A percentile compares a stretch with the other conserved stretches of the same genome.
These are phyloP conservation scores for Aspergillus pseudoviridinutans DNA, from an alignment of 2,329 filamentous ascomycete genomes.

Conservation along the genomic window DNA sequence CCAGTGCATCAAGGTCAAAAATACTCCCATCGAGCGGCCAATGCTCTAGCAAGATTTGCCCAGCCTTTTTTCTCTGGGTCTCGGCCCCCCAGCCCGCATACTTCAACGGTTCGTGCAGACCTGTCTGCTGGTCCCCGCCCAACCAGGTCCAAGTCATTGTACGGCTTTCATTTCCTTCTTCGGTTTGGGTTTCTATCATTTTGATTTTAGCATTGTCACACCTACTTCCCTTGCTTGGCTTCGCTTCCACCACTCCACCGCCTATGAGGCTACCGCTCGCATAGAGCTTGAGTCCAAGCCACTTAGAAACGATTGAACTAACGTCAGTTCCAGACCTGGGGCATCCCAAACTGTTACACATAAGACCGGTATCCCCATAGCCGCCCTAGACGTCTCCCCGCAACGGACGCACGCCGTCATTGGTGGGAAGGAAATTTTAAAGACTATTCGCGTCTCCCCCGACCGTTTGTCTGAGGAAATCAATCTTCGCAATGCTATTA, in stretches of 20 bases:
- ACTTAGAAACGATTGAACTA: not conserved
- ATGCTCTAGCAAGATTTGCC: slow-evolving; percentile 49
- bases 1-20: slow-evolving; percentile 32
- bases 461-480: slow-evolving; percentile 58
- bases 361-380: slow-evolving; percentile 61
- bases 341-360: slow-evolving; percentile 56
- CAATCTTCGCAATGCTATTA: slow-evolving; percentile 59
- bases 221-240: slow-evolving; percentile 4
- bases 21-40: slow-evolving; percentile 44
- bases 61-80: slow-evolving; percentile 54
- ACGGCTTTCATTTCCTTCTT: slow-evolving; percentile 19
- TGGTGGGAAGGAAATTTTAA: slow-evolving; percentile 63
- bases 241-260: slow-evolving; percentile 1
- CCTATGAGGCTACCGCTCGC: not conserved
- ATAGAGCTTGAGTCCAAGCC: not conserved
- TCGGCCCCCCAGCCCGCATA: slow-evolving; percentile 51
- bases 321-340: slow-evolving; percentile 34
- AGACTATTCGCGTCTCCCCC: slow-evolving; percentile 58
- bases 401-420: slow-evolving; percentile 60
- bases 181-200: slow-evolving; percentile 13
- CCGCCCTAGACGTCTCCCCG: slow-evolving; percentile 61
- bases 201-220: not conserved
- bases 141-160: slow-evolving; percentile 39
- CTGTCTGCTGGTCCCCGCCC: slow-evolving; percentile 26
- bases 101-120: slow-evolving; percentile 31